These are phyloP conservation scores for Rheum nobile DNA, from an alignment of 148 eudicot species.

Conservation along the genomic window DNA sequence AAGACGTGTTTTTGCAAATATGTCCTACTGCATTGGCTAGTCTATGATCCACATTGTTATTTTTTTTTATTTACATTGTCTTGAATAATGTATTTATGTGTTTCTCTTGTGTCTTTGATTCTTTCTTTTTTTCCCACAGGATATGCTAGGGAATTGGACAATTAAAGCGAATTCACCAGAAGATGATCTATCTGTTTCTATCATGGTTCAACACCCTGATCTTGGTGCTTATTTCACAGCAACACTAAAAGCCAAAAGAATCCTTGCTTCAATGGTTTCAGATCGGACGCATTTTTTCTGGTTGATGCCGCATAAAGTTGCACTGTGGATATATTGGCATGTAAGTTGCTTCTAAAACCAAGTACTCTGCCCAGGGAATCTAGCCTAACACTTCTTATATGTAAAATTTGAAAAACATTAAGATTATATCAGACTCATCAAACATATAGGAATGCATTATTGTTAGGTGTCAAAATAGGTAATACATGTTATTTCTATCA, in stretches of 20 bases:
- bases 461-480: background rate
- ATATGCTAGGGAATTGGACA: constrained; percentile 86
- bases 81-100: background rate
- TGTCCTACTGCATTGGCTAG: too few relatives aligned
- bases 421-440: background rate
- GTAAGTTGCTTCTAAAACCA: constrained; percentile 44
- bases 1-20: too few relatives aligned
- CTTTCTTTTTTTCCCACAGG: constrained; percentile 26
- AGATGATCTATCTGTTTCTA: constrained; percentile 42
- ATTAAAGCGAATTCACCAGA: constrained; percentile 57
- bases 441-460: background rate
- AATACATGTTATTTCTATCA: background rate
- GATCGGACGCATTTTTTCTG: constrained; percentile 60
- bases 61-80: background rate
- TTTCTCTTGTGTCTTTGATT: background rate
- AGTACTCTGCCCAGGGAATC: background rate
- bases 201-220: constrained; percentile 60
- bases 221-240: constrained; percentile 75
- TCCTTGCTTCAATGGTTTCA: constrained; percentile 24
- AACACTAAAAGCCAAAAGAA: constrained; percentile 51
- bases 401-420: too few relatives aligned
- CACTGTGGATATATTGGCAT: constrained; percentile 95
- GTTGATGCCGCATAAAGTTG: constrained; percentile 98
- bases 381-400: too few relatives aligned
- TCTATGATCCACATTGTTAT: too few relatives aligned